Evolutionary conservation across 2,329 filamentous ascomycete species (phyloP), one percentile per base, ranked within the genome.

Genomic region (Exophiala aquamarina): DNA sequence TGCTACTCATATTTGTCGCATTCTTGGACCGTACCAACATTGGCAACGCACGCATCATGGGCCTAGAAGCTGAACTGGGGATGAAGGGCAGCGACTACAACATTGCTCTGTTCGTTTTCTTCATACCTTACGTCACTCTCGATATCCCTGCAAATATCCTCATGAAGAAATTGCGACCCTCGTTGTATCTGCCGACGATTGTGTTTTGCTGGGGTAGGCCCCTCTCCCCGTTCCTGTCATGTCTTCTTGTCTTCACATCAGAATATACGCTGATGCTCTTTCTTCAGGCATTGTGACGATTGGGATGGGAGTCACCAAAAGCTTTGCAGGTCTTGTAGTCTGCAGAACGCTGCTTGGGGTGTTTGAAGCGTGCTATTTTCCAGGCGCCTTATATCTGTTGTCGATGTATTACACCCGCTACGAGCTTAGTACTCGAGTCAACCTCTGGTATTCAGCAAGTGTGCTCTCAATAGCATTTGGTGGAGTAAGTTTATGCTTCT

Each of bases 101-200:
- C 38, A 53, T 54, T 47, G 56, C 56, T 13, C 42, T 58, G 13
- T 49, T 52, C 21, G 36, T 53, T 6, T 58, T 57, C 41, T 59
- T 59, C 47, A 47, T 53, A 21, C 42, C 48, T 7, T 55, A 55
- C 40, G 45, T 55, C 18, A 32, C 43, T 13, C 44, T 54, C 36
- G 52, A 75, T 51, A 62, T 76, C 3, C 72, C 72, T 4, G 68
- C 67, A 51, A 76, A 76, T 54, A 53, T 75, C 9, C 49, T 76
- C 4, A 59, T 76, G 47, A 70, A 67, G 42, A 49, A 50, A 14
- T 19, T 55, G 11, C 40, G 52, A 4, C 50, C 49, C 7, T 52
- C 49, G 3, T 3, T 48, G 3, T 52, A 42, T 33, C 32, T 52
- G 17, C 26, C 23, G 33, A 21, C 33, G n/a, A 43, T 52, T 28